Percentiles rank a stretch among this genome's conserved stretches.
Evolutionary conservation across 495 filamentous ascomycete genomes (phyloP).

Genomic region (Talaromyces wortmannii): DNA sequence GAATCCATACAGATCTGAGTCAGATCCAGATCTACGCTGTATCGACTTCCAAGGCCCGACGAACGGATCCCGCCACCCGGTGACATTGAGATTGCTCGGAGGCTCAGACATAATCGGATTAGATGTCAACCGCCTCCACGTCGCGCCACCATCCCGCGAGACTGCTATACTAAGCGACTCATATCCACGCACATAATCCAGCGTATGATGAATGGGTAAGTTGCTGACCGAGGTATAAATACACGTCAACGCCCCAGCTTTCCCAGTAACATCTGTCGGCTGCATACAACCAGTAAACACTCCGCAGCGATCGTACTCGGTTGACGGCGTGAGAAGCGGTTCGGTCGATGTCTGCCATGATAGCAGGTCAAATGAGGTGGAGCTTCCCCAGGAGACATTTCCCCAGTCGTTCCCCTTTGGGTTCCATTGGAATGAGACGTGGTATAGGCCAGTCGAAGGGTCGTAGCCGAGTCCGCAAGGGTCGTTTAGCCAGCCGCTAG

Average conservation of each 20-base stretch:
- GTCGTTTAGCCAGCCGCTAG: constrained; percentile 51
- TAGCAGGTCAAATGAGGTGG: constrained; percentile 32
- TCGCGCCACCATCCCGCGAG: constrained; percentile 40
- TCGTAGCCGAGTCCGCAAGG: constrained; percentile 51
- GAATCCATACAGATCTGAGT: constrained; percentile 38
- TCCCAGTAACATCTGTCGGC: constrained; percentile 33
- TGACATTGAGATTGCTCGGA: constrained; percentile 38
- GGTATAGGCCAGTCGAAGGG: constrained; percentile 30
- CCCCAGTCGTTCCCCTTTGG: constrained; percentile 37
- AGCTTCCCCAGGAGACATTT: constrained; percentile 38
- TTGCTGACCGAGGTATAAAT: constrained; percentile 47
- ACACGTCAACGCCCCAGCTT: constrained; percentile 30
- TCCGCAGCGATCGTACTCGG: constrained; percentile 41
- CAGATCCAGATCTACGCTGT: constrained; percentile 14
- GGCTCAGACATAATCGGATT: constrained; percentile 44
- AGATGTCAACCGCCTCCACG: constrained; percentile 37
- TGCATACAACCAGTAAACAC: constrained; percentile 47
- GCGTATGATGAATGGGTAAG: constrained; percentile 41
- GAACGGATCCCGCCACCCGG: constrained; percentile 51
- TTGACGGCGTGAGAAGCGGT: constrained; percentile 24
- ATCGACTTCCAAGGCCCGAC: constrained; percentile 32
- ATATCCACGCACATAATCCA: constrained; percentile 39
- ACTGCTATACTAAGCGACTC: constrained; percentile 44
- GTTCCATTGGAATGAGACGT: constrained; percentile 42
- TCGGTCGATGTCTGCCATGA: constrained; percentile 29